A percentile compares a stretch with the other conserved stretches of the same genome.
Evolutionary conservation across 805 yeast genomes (phyloP).

Genomic region (Pichia sporocuriosa): DNA sequence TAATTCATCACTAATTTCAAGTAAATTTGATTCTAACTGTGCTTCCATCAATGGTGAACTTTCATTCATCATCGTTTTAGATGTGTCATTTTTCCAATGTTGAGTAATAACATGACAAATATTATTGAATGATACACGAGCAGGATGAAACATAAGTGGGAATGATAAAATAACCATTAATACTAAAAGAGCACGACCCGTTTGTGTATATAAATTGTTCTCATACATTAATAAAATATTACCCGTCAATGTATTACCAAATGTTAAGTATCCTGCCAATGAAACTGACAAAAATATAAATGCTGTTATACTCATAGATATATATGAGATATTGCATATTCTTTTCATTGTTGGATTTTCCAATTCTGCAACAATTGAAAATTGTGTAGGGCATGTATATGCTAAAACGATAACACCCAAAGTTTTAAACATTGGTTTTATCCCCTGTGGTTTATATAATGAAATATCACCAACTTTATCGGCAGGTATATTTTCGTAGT

Average conservation of each 20-base stretch:
- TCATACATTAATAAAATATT: conserved; percentile 67
- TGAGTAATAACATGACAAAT: conserved; percentile 29
- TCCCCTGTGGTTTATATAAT: conserved; percentile 36
- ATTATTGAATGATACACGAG: conserved; percentile 67
- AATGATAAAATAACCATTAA: conserved; percentile 69
- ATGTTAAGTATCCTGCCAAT: conserved; percentile 62
- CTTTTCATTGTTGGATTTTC: conserved; percentile 46
- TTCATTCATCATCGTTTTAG: not conserved
- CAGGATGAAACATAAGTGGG: conserved; percentile 78
- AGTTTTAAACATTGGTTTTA: conserved; percentile 46
- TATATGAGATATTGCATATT: conserved; percentile 36
- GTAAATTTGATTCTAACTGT: not conserved
- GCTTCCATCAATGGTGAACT: conserved; percentile 11
- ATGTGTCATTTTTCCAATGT: not conserved
- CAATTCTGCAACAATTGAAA: conserved; percentile 68
- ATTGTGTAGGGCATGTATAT: conserved; percentile 76
- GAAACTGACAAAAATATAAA: conserved; percentile 59
- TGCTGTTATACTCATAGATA: conserved; percentile 49
- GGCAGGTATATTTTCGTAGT: conserved; percentile 36
- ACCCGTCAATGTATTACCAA: conserved; percentile 59
- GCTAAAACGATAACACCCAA: conserved; percentile 75
- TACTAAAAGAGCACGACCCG: conserved; percentile 58
- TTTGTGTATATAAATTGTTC: conserved; percentile 37
- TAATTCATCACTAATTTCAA: conserved; percentile 13
- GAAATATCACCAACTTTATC: conserved; percentile 38